phyloP scores from a whole-genome alignment of 2,329 filamentous ascomycete species.

The Fusarium denticulatum region DNA sequence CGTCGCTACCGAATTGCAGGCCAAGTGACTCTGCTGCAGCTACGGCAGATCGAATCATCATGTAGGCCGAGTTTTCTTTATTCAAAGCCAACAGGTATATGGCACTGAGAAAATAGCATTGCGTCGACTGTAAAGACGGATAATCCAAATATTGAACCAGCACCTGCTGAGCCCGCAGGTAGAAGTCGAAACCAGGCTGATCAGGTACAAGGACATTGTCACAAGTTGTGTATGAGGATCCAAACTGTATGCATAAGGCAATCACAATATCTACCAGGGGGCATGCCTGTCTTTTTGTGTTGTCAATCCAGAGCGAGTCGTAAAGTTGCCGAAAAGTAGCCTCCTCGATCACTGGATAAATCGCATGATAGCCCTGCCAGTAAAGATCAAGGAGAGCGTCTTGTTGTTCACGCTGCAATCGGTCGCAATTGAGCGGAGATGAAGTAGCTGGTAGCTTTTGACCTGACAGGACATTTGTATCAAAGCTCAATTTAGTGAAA shows the following conservation, averaged over 20 bases:
- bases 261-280: constrained; percentile 63
- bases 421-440: not conserved
- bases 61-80: constrained; percentile 33
- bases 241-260: constrained; percentile 62
- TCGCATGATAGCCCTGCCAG: constrained; percentile 58
- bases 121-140: constrained; percentile 56
- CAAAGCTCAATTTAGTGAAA: constrained; percentile 20
- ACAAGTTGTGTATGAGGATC: constrained; percentile 41
- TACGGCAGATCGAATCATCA: constrained; percentile 28
- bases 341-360: constrained; percentile 50
- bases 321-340: constrained; percentile 38
- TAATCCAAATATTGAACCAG: constrained; percentile 54
- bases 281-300: constrained; percentile 52
- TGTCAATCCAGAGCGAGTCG: constrained; percentile 32
- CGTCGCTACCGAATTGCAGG: constrained; percentile 8
- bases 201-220: constrained; percentile 47
- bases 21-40: constrained; percentile 33
- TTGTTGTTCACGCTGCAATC: constrained; percentile 54
- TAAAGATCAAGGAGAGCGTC: constrained; percentile 59
- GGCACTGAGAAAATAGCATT: constrained; percentile 57
- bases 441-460: not conserved
- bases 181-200: constrained; percentile 53
- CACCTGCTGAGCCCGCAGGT: constrained; percentile 56
- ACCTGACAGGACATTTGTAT: not conserved
- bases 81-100: constrained; percentile 51